These are phyloP conservation scores for Epicoccum sorghinum DNA, from an alignment of 2,329 filamentous ascomycete species.

Conservation along the genomic window DNA sequence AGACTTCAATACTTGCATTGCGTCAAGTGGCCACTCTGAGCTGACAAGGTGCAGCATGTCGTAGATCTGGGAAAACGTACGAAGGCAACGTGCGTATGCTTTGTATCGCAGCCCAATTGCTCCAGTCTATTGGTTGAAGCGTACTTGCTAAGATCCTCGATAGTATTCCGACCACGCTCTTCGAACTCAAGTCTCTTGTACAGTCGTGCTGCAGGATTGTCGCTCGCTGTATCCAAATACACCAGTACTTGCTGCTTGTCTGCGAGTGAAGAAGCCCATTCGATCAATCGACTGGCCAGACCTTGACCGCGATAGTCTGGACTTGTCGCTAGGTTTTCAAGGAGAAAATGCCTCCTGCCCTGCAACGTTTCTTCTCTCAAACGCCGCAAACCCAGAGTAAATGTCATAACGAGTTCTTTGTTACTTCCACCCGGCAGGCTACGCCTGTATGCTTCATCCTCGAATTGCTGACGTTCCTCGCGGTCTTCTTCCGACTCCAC, in stretches of 20 bases:
- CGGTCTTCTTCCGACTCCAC: constrained; percentile 24
- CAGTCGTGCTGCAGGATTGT: constrained; percentile 30
- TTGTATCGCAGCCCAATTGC: background rate
- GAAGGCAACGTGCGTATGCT: constrained; percentile 11
- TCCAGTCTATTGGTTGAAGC: background rate
- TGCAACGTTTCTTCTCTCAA: constrained; percentile 23
- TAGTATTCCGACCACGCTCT: constrained; percentile 24
- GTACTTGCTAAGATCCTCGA: constrained; percentile 26
- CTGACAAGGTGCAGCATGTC: no score
- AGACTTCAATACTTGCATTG: no score
- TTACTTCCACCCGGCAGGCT: constrained; percentile 32
- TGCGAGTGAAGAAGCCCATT: constrained; percentile 22
- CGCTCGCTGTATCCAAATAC: constrained; percentile 36
- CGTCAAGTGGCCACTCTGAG: no score
- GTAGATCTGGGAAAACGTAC: background rate
- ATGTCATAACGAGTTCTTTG: constrained; percentile 34
- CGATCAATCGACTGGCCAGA: constrained; percentile 29
- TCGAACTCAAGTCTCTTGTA: constrained; percentile 37
- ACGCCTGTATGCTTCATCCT: constrained; percentile 29
- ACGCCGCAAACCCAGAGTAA: constrained; percentile 19
- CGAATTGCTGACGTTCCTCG: constrained; percentile 29
- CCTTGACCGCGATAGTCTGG: constrained; percentile 31
- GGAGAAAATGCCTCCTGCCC: constrained; percentile 22
- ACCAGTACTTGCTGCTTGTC: constrained; percentile 24
- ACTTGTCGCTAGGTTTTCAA: constrained; percentile 40